Evolutionary conservation across 257 asterid genomes (phyloP).

Genomic region (Echites panduratus): DNA sequence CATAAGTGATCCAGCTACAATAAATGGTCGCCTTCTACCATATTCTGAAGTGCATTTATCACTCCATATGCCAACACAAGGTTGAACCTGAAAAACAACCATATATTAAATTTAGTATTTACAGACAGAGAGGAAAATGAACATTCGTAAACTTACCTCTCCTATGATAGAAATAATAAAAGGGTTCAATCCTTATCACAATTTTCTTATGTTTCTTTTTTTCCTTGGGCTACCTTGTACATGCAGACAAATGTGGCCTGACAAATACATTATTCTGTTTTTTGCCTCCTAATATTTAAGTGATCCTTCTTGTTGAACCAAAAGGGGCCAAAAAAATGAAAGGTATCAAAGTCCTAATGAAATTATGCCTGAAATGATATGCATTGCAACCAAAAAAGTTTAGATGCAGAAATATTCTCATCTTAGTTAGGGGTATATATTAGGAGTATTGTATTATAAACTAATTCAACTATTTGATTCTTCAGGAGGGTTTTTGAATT

Average conservation of each 20-base stretch:
- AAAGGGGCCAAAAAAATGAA: not conserved
- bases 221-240: not conserved
- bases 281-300: not conserved
- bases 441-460: not conserved
- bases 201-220: not conserved
- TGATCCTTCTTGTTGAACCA: not conserved
- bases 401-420: not conserved
- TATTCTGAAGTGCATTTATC: conserved; percentile 85
- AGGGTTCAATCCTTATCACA: not conserved
- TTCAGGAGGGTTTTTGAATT: not conserved
- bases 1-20: conserved; percentile 81
- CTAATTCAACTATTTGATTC: not conserved
- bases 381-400: not conserved
- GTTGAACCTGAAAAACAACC: conserved; percentile 75
- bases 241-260: not conserved
- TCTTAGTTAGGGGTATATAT: not conserved
- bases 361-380: not conserved
- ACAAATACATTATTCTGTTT: not conserved
- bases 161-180: not conserved
- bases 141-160: not conserved
- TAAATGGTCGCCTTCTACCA: conserved; percentile 90
- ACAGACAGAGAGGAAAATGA: not conserved
- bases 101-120: conserved; percentile 4
- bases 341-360: not conserved
- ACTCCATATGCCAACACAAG: conserved; percentile 99